These are phyloP conservation scores for Sparassis latifolia DNA, from an alignment of 1,284 basidiomycete genomes.

Conservation along the genomic window DNA sequence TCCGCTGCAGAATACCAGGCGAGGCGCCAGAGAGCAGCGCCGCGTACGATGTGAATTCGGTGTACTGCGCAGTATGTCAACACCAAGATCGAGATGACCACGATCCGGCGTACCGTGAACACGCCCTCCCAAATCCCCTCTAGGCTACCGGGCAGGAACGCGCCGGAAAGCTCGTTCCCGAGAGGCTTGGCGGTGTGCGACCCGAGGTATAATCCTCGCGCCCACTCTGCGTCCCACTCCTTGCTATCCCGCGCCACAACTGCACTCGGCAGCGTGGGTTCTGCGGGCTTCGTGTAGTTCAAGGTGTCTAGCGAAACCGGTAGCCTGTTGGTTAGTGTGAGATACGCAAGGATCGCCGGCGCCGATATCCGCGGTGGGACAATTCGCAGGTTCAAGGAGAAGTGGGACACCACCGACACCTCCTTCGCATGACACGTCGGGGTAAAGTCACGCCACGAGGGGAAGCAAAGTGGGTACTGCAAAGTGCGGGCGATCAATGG, in stretches of 20 bases:
- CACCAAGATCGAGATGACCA: neutral
- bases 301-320: constrained; percentile 21
- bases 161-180: constrained; percentile 29
- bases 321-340: constrained; percentile 45
- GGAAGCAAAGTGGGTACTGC: constrained; percentile 53
- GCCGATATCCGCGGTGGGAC: constrained; percentile 51
- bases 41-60: constrained; percentile 64
- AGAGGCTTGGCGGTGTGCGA: constrained; percentile 19
- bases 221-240: constrained; percentile 46
- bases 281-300: constrained; percentile 30
- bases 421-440: constrained; percentile 25
- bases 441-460: constrained; percentile 54
- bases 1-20: constrained; percentile 48
- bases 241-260: constrained; percentile 15
- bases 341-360: constrained; percentile 65
- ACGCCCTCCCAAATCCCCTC: constrained; percentile 74
- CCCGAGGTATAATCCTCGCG: constrained; percentile 41
- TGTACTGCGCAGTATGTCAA: constrained; percentile 42
- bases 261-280: constrained; percentile 30
- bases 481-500: constrained; percentile 3
- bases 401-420: constrained; percentile 20
- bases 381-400: constrained; percentile 41
- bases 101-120: constrained; percentile 48
- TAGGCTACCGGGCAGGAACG: constrained; percentile 56
- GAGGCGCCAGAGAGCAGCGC: constrained; percentile 55